phyloP scores from a whole-genome alignment of 2,329 filamentous ascomycete genomes.

The Coniochaeta sp. region DNA sequence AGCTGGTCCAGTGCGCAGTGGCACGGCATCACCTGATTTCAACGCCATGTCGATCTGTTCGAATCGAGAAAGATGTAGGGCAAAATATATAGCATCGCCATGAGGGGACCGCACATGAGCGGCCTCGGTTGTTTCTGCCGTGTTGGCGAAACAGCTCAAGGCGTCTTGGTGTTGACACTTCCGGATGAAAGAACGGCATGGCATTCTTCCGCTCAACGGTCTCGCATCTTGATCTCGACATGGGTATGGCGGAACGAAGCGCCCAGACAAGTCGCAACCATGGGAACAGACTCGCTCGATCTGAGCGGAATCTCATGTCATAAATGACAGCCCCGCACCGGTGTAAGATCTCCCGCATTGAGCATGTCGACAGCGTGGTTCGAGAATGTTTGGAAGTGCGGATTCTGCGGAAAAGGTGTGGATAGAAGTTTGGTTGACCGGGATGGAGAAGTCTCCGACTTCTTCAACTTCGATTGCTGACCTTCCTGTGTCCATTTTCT shows the following conservation, averaged over 20 bases:
- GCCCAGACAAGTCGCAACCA: not conserved
- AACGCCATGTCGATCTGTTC: not conserved
- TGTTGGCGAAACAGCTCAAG: not conserved
- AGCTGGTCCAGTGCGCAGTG: not conserved
- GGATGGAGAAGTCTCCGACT: not conserved
- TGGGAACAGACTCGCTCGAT: not conserved
- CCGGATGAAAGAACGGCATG: not conserved
- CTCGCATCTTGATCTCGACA: not conserved
- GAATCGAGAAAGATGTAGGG: not conserved
- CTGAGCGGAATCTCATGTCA: not conserved
- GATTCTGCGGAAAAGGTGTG: not conserved
- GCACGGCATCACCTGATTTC: not conserved
- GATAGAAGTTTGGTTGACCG: not conserved
- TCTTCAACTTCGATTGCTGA: not conserved
- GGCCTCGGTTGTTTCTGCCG: not conserved
- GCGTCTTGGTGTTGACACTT: not conserved
- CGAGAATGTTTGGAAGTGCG: not conserved
- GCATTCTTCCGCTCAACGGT: not conserved
- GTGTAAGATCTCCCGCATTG: not conserved
- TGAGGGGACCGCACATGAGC: not conserved
- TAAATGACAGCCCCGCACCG: not conserved
- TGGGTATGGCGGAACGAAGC: not conserved
- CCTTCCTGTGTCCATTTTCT: not conserved
- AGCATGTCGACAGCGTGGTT: not conserved
- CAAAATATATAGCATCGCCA: not conserved